Percentiles rank a stretch among this genome's conserved stretches.
These are phyloP conservation scores for Paramecium primaurelia DNA, from an alignment of 73 alveolate species.

Conservation along the genomic window DNA sequence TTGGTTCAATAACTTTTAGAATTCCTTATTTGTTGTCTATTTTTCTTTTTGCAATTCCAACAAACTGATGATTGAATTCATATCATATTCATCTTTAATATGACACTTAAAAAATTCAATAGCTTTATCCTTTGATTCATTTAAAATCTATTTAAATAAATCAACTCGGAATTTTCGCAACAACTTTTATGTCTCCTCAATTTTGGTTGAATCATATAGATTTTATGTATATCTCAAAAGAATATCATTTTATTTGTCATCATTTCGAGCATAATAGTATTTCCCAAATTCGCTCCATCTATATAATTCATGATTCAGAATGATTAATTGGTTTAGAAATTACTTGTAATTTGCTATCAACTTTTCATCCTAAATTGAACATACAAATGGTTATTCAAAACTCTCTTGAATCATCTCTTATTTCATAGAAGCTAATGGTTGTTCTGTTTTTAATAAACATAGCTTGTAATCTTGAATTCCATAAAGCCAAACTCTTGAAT, in stretches of 20 bases:
- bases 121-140: neutral
- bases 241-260: neutral
- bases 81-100: neutral
- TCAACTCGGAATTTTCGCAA: neutral
- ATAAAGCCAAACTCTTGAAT: neutral
- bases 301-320: neutral
- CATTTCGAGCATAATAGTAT: neutral
- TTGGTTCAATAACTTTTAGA: neutral
- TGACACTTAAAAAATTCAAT: neutral
- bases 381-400: neutral
- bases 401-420: neutral
- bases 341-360: neutral
- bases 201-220: neutral
- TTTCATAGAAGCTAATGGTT: neutral
- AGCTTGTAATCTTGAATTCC: constrained; percentile 11
- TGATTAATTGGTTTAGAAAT: neutral
- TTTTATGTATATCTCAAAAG: neutral
- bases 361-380: neutral
- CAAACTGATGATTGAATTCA: neutral
- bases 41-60: neutral
- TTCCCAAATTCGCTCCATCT: neutral
- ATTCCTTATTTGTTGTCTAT: neutral
- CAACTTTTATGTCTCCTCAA: neutral
- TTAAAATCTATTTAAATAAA: neutral
- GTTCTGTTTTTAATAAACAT: neutral